Base-by-base conservation (phyloP, 257 asterid species). In the Catharanthus roseus region DNA sequence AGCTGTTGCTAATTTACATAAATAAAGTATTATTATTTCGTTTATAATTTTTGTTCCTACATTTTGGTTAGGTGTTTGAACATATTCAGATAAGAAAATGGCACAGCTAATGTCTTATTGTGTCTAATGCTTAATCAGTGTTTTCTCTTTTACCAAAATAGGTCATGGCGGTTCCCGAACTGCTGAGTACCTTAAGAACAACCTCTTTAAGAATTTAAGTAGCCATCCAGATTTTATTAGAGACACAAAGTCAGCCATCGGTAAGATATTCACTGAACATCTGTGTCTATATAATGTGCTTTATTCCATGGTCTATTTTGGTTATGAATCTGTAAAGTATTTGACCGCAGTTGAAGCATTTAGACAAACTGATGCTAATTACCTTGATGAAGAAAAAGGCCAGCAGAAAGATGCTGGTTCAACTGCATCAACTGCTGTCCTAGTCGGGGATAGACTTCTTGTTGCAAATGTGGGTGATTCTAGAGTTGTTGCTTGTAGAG, bases 381-480 rank as follows among this genome's bases (percentile, higher is more conserved):
- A 83, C 80, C 91, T 90, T 56, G 78, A 84, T 2, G 88, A 85
- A 76, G 95, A 88, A 78, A 85, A 84, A 28, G 87, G 85, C 55
- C 86, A 85, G 73, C 85, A 84, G 77, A 90, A 80, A 79, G 91
- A 90, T 77, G 93, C 97, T 21, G 97, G 97, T 65, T 90, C 96
- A 29, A 90, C 96, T 61, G 96, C 96, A 5, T 82, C 95, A 60
- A 90, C 95, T 55, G 95, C 91, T 71, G 82, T 90, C 67, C 86
- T 90, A 66, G 83, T 90, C 21, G 87, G 87, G 16, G 89, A 86
- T 77, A 82, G 77, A 63, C 77, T 90, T 50, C 78, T 88, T 60
- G 96, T 86, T 28, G 96, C 95, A 53, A 90, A 89, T 74, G 96
- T 89, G 33, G 96, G 96, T 62, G 96, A 89, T 78, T 89, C 96